Conservation (phyloP, 2,329 filamentous ascomycete genomes). For the Microdochium trichocladiopsis region DNA sequence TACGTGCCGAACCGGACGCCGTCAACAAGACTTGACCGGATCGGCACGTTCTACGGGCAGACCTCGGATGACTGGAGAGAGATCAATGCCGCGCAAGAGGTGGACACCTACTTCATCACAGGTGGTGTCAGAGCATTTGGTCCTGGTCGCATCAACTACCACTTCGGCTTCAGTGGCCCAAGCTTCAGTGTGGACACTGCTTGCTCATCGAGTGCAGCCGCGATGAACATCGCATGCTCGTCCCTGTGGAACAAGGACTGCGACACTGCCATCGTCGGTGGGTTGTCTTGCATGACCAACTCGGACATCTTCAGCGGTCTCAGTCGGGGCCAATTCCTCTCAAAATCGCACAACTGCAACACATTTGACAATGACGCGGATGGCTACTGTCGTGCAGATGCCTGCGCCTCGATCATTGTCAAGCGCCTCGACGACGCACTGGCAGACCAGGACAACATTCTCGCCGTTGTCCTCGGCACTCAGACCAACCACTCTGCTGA, state of each 20-base stretch:
- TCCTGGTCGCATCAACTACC: constrained; percentile 39
- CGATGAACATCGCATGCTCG: constrained; percentile 47
- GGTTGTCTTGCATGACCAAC: constrained; percentile 72
- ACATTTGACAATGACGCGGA: constrained; percentile 76
- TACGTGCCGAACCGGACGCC: constrained; percentile 69
- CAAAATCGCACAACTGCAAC: constrained; percentile 69
- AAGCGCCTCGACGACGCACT: constrained; percentile 76
- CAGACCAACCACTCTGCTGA: constrained; percentile 79
- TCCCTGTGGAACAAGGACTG: constrained; percentile 70
- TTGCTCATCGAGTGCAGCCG: constrained; percentile 29
- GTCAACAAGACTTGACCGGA: constrained; percentile 53
- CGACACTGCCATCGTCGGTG: constrained; percentile 75
- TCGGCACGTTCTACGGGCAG: constrained; percentile 71
- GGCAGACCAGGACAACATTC: constrained; percentile 66
- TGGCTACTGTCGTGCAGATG: constrained; percentile 77
- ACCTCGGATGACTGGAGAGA: constrained; percentile 75
- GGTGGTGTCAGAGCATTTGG: constrained; percentile 43
- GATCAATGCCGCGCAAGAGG: constrained; percentile 63
- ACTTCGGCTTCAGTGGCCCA: constrained; percentile 30
- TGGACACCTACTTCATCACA: constrained; percentile 49
- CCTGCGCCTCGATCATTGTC: constrained; percentile 65
- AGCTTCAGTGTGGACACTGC: constrained; percentile 31
- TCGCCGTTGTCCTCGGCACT: constrained; percentile 69
- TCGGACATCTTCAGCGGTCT: constrained; percentile 74
- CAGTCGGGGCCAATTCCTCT: constrained; percentile 71